Evolutionary conservation across 306 rosid species (phyloP), one percentile per base, ranked within the genome.

Genomic region (Malus domestica): DNA sequence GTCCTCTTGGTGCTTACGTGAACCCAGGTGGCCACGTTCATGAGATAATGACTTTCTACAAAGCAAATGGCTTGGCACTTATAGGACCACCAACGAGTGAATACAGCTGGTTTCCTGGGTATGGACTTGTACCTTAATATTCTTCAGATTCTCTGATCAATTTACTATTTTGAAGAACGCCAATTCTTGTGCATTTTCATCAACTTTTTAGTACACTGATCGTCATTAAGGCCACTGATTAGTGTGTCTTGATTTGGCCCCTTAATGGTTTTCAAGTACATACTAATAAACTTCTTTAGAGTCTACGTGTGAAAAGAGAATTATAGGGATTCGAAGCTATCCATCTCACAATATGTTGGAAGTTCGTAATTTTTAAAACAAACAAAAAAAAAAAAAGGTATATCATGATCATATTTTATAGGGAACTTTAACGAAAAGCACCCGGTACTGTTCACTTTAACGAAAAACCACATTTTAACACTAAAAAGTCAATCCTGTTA

Each of bases 91-190:
- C 99, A 9, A 72, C 4, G 67, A 84, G 86, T 61, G 90, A 88
- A 75, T 92, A 88, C 84, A 95, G 97, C 82, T 95, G 99, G 99
- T 92, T 95, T 88, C 99, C 99, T 75, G 99, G 99, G 99, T 95
- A 87, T 76, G 97, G 32, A 65, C 46, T 62, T 12, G 58, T 80
- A 65, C 68, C 69, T 73, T 75, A 32, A 76, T 49, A 54, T 45
- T 30, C 61, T 75, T 67, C 25, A 20, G 63, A 25, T 76, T 81
- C 22, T 71, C 64, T 61, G 59, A 42, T 10, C 15, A 57, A 54
- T 23, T 65, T 51, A 16, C 30, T 4, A 32, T 35, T 14, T 23
- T 10, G n/a, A 70, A 71, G 40, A 29, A 9, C 30, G 5, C 14
- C 42, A 38, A 22, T 3, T 35, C 19, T 64, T 38, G 9, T 32